Evolutionary conservation across 495 filamentous ascomycete species (phyloP), one percentile per base, ranked within the genome.

Genomic region (Aspergillus carlsbadensis): DNA sequence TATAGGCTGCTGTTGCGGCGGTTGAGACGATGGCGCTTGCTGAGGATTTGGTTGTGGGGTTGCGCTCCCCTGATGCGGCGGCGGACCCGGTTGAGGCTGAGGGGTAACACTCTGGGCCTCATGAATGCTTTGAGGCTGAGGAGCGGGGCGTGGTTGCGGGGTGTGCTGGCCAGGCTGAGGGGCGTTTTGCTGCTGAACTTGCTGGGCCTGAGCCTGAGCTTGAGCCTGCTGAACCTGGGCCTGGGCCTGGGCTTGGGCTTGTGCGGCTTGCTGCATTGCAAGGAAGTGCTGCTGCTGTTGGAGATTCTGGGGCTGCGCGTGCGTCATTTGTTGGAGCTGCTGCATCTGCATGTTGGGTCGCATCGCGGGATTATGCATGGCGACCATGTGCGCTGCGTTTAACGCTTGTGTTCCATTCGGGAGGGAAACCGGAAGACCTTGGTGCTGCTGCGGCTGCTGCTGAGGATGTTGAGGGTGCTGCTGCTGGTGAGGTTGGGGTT

Each of bases 371-470:
- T 75, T 77, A 6, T 81, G 76, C 75, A 87, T 81, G 21, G 81
- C 78, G 41, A 76, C 73, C 58, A 82, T 73, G 53, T 87, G 83
- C 24, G 78, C 78, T 22, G 77, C 70, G 54, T 61, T 85, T 50
- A 87, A 70, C 22, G 72, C 73, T 54, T 81, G 83, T 22, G 84
- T 81, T 14, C 81, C 83, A 64, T 88, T 84, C 18, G 81, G 81
- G 61, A 87, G 70, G 26, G 72, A 77, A n/a, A 78, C 72, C 1
- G 76, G 73, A 51, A 81, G 71, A 33, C 76, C 79, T 34, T 68
- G 68, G 59, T 68, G 76, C 35, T 78, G 75, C 21, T 78, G 76
- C 33, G 74, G 70, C 24, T 82, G 81, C 24, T 72, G 78, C 37
- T 78, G 74, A 15, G 80, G 78, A 21, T 77, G 76, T 17, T 79